These are phyloP conservation scores for Leucocoprinus leucothites DNA, from an alignment of 768 basidiomycete genomes.

Conservation along the genomic window DNA sequence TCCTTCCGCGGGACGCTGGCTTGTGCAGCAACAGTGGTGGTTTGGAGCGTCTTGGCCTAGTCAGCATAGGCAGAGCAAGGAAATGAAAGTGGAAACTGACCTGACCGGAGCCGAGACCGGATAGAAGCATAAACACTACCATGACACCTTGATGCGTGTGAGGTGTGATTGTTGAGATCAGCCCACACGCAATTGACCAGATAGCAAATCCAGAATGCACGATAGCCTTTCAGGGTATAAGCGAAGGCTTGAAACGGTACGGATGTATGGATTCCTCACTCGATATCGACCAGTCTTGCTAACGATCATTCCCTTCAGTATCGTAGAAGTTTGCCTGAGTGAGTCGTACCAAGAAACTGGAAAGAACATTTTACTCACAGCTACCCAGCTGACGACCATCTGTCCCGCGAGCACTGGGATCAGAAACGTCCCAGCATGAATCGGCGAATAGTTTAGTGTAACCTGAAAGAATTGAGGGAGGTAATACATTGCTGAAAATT, in stretches of 20 bases:
- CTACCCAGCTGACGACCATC: conserved; percentile 53
- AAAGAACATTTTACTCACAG: conserved; percentile 31
- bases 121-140: conserved; percentile 58
- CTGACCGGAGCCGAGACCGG: conserved; percentile 60
- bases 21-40: conserved; percentile 70
- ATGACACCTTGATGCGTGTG: conserved; percentile 45
- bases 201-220: conserved; percentile 62
- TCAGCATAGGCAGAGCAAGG: neutral
- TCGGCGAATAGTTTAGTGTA: conserved; percentile 59
- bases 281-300: conserved; percentile 64
- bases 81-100: conserved; percentile 23
- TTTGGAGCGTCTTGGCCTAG: conserved; percentile 45
- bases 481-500: conserved; percentile 67
- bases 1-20: conserved; percentile 67
- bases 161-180: conserved; percentile 59
- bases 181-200: conserved; percentile 70
- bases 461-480: conserved; percentile 78
- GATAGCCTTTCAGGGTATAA: conserved; percentile 36
- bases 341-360: neutral
- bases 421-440: conserved; percentile 55
- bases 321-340: neutral
- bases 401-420: conserved; percentile 71
- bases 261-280: conserved; percentile 25
- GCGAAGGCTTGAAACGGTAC: neutral
- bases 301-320: conserved; percentile 54